Evolutionary conservation across 192 early-diverging fungal genomes (phyloP).

Genomic region (Coemansia sp.): DNA sequence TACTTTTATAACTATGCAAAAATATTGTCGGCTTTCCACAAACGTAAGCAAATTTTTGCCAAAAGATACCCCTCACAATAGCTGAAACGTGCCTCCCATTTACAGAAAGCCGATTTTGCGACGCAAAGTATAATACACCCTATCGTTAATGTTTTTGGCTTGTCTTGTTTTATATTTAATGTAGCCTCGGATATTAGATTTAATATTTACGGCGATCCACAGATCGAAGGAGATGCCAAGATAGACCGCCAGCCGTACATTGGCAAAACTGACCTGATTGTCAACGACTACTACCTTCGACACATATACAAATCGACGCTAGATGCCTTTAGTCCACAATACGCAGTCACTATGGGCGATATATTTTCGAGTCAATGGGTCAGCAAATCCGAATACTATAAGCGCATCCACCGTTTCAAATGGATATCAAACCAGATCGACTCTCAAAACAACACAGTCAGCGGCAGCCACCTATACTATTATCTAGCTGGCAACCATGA

Average conservation of each 20-base stretch:
- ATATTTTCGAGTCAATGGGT: constrained; percentile 68
- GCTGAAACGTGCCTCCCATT: too few relatives aligned
- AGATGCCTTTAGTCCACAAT: constrained; percentile 45
- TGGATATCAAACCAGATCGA: constrained; percentile 53
- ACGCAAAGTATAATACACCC: too few relatives aligned
- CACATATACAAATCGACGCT: constrained; percentile 57
- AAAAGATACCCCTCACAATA: constrained; percentile 1
- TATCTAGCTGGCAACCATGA: constrained; percentile 66
- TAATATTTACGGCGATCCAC: constrained; percentile 62
- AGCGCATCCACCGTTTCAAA: constrained; percentile 53
- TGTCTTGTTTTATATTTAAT: too few relatives aligned
- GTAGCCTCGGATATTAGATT: constrained; percentile 48
- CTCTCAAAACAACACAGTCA: constrained; percentile 6
- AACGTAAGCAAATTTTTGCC: constrained; percentile 18
- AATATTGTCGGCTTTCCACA: constrained; percentile 11
- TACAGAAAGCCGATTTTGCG: too few relatives aligned
- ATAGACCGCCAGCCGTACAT: constrained; percentile 51
- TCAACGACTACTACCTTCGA: constrained; percentile 59
- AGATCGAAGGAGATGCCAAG: constrained; percentile 67
- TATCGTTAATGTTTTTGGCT: too few relatives aligned
- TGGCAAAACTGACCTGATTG: constrained; percentile 52
- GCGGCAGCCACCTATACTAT: constrained; percentile 23
- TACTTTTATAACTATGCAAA: constrained; percentile 44
- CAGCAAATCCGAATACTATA: constrained; percentile 52
- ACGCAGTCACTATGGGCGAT: constrained; percentile 60